Conservation (phyloP, 2,329 filamentous ascomycete genomes). For the Hymenoscyphus salicellus region DNA sequence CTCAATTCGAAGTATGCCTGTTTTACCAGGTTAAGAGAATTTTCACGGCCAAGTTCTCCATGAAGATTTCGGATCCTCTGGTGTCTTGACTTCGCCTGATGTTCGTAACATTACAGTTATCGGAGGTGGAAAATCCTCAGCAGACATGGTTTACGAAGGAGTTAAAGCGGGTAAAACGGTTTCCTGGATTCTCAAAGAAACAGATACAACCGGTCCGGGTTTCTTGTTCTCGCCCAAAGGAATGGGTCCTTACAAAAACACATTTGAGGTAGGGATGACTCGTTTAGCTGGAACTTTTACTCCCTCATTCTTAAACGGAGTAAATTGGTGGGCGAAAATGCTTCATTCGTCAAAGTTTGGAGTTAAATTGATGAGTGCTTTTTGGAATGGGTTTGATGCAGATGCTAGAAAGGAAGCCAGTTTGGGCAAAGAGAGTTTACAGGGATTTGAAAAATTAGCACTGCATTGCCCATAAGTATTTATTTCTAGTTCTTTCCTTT, state of each 20-base stretch:
- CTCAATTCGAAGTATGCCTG: conserved; percentile 33
- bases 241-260: conserved; percentile 31
- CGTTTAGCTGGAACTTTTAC: conserved; percentile 13
- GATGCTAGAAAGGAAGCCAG: conserved; percentile 28
- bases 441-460: conserved; percentile 30
- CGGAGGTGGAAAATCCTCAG: conserved; percentile 40
- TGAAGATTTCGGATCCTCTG: conserved; percentile 36
- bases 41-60: conserved; percentile 37
- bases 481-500: not conserved
- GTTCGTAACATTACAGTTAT: conserved; percentile 35
- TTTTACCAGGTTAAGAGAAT: conserved; percentile 29
- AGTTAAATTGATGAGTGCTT: conserved; percentile 21
- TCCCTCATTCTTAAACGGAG: conserved; percentile 17
- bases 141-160: conserved; percentile 39
- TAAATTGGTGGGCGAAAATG: conserved; percentile 19
- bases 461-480: conserved; percentile 27
- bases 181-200: conserved; percentile 38
- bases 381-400: conserved; percentile 25
- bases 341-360: conserved; percentile 21
- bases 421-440: conserved; percentile 26
- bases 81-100: conserved; percentile 23
- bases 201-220: conserved; percentile 34
- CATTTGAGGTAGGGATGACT: conserved; percentile 25
- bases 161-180: conserved; percentile 37
- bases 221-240: conserved; percentile 31